Evolutionary conservation across 768 basidiomycete genomes (phyloP).

Genomic region (Lentinula boryana): DNA sequence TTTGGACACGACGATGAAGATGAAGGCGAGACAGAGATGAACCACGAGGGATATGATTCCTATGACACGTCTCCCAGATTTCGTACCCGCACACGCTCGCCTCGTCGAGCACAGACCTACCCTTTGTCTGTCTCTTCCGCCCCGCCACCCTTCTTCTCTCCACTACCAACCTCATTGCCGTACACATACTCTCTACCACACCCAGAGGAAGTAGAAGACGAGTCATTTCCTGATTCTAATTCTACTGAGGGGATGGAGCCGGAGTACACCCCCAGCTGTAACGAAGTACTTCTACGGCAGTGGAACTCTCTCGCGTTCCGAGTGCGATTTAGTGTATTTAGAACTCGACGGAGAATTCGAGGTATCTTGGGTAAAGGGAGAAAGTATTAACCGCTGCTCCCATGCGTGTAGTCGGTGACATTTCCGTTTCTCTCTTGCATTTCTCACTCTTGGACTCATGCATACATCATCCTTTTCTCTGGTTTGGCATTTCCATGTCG

Average conservation of each 20-base stretch:
- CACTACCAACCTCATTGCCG: not conserved
- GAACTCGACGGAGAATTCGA: not conserved
- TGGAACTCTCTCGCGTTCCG: not conserved
- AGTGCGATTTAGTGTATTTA: not conserved
- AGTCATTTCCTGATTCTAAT: not conserved
- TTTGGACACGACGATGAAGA: not conserved
- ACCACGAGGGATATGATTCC: not conserved
- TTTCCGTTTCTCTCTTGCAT: not conserved
- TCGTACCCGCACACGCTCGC: not conserved
- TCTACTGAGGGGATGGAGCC: not conserved
- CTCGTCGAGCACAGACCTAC: not conserved
- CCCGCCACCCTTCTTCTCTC: not conserved
- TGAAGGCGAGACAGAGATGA: not conserved
- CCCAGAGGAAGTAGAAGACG: not conserved
- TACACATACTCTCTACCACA: not conserved
- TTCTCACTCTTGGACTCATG: not conserved
- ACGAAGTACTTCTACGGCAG: not conserved
- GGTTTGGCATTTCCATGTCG: not conserved
- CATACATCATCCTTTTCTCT: not conserved
- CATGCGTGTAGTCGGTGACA: not conserved
- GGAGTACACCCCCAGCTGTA: not conserved
- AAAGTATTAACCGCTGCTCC: not conserved
- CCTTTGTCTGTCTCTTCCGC: not conserved
- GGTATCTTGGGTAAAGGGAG: not conserved
- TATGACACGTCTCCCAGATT: conserved; percentile 1